Evolutionary conservation across 345 rosid species (phyloP).

Genomic region (Salix brachista): DNA sequence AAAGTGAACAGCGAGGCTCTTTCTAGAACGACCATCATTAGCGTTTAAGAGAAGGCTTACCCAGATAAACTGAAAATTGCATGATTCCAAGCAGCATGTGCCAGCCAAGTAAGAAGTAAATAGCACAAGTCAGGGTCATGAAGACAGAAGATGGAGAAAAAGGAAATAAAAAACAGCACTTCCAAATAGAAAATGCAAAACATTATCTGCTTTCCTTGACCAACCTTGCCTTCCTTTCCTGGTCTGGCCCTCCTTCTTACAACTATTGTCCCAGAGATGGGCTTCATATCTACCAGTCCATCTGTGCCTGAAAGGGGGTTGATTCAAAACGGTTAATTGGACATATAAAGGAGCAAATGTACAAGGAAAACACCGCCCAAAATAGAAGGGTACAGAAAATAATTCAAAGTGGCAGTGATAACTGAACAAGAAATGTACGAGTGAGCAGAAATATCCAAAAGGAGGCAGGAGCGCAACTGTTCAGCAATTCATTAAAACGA

Average conservation of each 20-base stretch:
- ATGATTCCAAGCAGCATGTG: constrained; percentile 22
- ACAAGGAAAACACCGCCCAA: neutral
- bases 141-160: constrained; percentile 14
- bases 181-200: constrained; percentile 18
- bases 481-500: neutral
- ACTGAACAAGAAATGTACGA: neutral
- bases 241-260: constrained; percentile 89
- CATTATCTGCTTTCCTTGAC: constrained; percentile 22
- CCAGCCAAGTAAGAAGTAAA: constrained; percentile 28
- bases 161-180: constrained; percentile 15
- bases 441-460: neutral
- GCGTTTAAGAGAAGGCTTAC: constrained; percentile 29
- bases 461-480: neutral
- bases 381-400: neutral
- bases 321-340: neutral
- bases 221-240: constrained; percentile 90
- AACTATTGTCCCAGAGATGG: constrained; percentile 84
- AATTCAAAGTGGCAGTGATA: neutral
- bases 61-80: constrained; percentile 58
- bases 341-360: neutral
- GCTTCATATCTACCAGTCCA: constrained; percentile 93
- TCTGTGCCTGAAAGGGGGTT: constrained; percentile 45
- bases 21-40: neutral
- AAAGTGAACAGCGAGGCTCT: neutral
- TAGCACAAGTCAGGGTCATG: constrained; percentile 32